phyloP scores from a whole-genome alignment of 768 basidiomycete genomes.

The Scleroderma citrinum region DNA sequence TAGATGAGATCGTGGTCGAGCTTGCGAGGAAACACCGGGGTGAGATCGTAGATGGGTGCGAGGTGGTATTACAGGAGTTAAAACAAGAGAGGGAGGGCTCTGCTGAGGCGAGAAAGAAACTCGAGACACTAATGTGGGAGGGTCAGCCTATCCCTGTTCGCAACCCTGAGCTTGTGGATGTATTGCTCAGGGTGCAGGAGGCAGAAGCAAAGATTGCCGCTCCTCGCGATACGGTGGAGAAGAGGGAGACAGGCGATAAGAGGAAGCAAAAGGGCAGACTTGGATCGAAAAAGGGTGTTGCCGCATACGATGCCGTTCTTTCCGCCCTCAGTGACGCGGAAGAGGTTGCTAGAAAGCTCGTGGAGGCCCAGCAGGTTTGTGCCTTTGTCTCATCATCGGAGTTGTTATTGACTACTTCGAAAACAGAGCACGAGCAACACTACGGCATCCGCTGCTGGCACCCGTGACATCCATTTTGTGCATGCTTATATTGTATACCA shows the following conservation, averaged over 20 bases:
- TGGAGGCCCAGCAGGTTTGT: conserved; percentile 78
- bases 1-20: conserved; percentile 67
- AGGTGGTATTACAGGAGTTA: conserved; percentile 46
- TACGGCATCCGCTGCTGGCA: conserved; percentile 35
- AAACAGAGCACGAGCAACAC: conserved; percentile 39
- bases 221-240: conserved; percentile 19
- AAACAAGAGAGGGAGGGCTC: conserved; percentile 36
- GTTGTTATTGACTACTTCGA: conserved; percentile 2
- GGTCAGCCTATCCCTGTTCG: conserved; percentile 78
- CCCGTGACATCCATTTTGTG: conserved; percentile 75
- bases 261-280: conserved; percentile 32
- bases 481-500: conserved; percentile 86
- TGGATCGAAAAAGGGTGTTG: conserved; percentile 68
- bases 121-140: conserved; percentile 70
- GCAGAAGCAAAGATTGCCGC: conserved; percentile 57
- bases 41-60: conserved; percentile 60
- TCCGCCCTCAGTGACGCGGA: conserved; percentile 87
- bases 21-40: conserved; percentile 51
- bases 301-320: conserved; percentile 82
- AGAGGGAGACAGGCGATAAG: conserved; percentile 22
- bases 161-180: conserved; percentile 87
- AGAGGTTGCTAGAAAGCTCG: conserved; percentile 69
- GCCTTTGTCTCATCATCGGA: not conserved
- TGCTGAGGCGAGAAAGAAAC: conserved; percentile 43
- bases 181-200: conserved; percentile 75